Percentiles rank a stretch among this genome's conserved stretches.
Evolutionary conservation across 176 grass and related monocot species (phyloP).

Genomic region (Melocanna baccifera): DNA sequence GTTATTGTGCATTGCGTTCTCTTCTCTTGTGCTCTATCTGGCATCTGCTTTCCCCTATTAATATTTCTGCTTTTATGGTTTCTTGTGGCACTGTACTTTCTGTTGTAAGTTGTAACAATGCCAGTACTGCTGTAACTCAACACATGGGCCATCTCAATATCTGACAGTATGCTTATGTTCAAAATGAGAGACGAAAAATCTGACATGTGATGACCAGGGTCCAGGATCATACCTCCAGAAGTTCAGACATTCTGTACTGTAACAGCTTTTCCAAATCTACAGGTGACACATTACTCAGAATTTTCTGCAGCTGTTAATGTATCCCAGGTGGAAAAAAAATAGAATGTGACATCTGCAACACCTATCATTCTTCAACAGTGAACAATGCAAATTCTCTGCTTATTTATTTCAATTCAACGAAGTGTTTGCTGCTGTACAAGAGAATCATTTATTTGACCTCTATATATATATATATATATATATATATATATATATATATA

Average conservation of each 20-base stretch:
- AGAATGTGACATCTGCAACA: background rate
- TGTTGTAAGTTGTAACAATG: background rate
- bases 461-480: background rate
- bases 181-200: background rate
- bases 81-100: background rate
- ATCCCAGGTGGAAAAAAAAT: background rate
- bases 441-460: background rate
- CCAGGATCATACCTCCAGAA: background rate
- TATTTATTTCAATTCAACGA: constrained; percentile 2
- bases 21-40: background rate
- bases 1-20: background rate
- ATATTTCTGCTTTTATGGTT: background rate
- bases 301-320: background rate
- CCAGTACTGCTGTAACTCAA: background rate
- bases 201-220: background rate
- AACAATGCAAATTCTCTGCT: background rate
- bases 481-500: no score
- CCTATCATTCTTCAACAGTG: background rate
- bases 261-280: background rate
- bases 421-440: constrained; percentile 29
- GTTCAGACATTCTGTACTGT: background rate
- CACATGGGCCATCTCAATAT: background rate
- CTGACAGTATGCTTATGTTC: background rate
- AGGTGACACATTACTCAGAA: background rate
- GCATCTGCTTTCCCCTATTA: background rate